Evolutionary conservation across 805 yeast species (phyloP).

Genomic region (Cyberlindnera bimundalis): DNA sequence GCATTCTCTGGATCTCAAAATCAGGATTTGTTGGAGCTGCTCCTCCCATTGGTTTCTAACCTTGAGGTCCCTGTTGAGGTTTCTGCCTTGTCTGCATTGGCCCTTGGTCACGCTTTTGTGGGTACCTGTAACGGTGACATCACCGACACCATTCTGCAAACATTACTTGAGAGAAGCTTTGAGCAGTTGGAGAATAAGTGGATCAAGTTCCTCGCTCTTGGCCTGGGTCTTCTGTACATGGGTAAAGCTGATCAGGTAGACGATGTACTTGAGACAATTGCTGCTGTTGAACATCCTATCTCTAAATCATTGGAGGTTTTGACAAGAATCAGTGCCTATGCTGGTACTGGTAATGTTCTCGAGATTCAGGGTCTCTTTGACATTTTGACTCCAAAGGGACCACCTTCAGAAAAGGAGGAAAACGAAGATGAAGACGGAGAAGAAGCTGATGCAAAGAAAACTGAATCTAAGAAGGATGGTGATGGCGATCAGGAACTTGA

Average conservation of each 20-base stretch:
- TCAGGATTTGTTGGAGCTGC: slow-evolving; percentile 71
- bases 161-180: slow-evolving; percentile 80
- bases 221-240: slow-evolving; percentile 86
- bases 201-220: slow-evolving; percentile 87
- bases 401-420: slow-evolving; percentile 51
- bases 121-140: slow-evolving; percentile 96
- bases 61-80: slow-evolving; percentile 70
- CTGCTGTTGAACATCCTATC: slow-evolving; percentile 94
- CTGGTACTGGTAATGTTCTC: slow-evolving; percentile 96
- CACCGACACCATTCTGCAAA: slow-evolving; percentile 87
- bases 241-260: slow-evolving; percentile 93
- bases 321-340: slow-evolving; percentile 90
- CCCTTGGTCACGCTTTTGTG: slow-evolving; percentile 91
- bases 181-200: slow-evolving; percentile 78
- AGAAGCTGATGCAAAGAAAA: no score
- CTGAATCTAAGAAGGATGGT: slow-evolving; percentile 34
- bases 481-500: slow-evolving; percentile 30
- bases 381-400: slow-evolving; percentile 72
- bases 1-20: slow-evolving; percentile 94
- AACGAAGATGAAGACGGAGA: slow-evolving; percentile 57
- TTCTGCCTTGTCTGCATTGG: slow-evolving; percentile 81
- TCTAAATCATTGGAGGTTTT: slow-evolving; percentile 84
- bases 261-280: slow-evolving; percentile 89
- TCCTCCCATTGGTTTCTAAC: slow-evolving; percentile 82
- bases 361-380: slow-evolving; percentile 89